Conservation (phyloP, 164 flowering plant genomes). For the Echeveria elegans region DNA sequence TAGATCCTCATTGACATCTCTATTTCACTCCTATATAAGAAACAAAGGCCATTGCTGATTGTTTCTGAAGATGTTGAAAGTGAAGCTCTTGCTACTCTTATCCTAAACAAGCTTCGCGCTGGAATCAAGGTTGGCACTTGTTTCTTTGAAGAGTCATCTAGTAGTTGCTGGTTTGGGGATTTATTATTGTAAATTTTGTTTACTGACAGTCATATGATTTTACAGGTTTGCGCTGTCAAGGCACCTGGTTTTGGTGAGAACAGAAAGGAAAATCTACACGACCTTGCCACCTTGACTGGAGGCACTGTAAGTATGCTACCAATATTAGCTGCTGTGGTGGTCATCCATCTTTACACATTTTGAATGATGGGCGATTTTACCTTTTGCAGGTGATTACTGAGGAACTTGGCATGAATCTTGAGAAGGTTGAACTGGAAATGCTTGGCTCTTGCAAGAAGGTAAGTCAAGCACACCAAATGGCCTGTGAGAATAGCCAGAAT, state of each 20-base stretch:
- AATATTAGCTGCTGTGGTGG: background rate
- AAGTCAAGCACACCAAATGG: background rate
- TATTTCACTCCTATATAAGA: slow-evolving; percentile 28
- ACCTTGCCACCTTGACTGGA: slow-evolving; percentile 80
- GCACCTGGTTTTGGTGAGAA: slow-evolving; percentile 99
- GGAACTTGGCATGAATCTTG: slow-evolving; percentile 74
- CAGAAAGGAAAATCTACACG: slow-evolving; percentile 71
- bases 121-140: slow-evolving; percentile 63
- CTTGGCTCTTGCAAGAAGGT: slow-evolving; percentile 86
- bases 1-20: background rate
- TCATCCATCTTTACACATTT: background rate
- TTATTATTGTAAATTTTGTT: background rate
- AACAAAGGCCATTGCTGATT: slow-evolving; percentile 77
- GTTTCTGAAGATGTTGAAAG: slow-evolving; percentile 94
- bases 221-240: slow-evolving; percentile 87
- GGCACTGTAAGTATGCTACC: slow-evolving; percentile 35
- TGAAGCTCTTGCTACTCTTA: slow-evolving; percentile 85
- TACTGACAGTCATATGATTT: background rate
- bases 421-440: slow-evolving; percentile 61
- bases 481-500: too few relatives aligned
- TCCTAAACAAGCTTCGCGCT: slow-evolving; percentile 85
- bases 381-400: slow-evolving; percentile 57
- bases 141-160: background rate
- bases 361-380: background rate
- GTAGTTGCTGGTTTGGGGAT: background rate